These are phyloP conservation scores for Eremothecium cymbalariae DNA, from an alignment of 1,139 yeast genomes.

Conservation along the genomic window DNA sequence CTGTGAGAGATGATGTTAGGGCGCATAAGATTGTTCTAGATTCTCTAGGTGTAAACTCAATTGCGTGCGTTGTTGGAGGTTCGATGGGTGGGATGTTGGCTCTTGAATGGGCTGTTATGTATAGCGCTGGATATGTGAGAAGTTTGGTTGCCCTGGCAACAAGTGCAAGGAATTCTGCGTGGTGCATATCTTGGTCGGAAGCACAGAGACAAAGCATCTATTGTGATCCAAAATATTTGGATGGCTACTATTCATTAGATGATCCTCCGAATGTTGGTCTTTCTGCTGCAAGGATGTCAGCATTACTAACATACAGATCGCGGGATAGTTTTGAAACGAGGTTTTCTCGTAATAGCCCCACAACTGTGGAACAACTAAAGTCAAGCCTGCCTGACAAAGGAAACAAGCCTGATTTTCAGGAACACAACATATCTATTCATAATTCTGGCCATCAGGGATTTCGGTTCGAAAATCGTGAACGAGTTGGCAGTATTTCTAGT, in stretches of 20 bases:
- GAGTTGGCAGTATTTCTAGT: constrained; percentile 13
- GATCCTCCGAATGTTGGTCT: constrained; percentile 80
- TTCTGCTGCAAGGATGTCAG: constrained; percentile 97
- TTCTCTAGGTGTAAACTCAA: constrained; percentile 56
- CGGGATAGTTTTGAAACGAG: constrained; percentile 85
- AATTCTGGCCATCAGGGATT: constrained; percentile 50
- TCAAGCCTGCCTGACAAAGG: constrained; percentile 16
- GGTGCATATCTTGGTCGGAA: constrained; percentile 99
- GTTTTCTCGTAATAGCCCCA: constrained; percentile 73
- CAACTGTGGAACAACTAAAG: constrained; percentile 22
- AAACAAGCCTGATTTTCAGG: constrained; percentile 34
- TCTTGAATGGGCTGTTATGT: constrained; percentile 70
- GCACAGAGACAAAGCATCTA: constrained; percentile 95
- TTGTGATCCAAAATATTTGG: constrained; percentile 84
- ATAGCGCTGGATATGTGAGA: constrained; percentile 61
- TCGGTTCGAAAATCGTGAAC: constrained; percentile 8
- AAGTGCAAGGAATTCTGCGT: constrained; percentile 88
- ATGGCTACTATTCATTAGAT: constrained; percentile 72
- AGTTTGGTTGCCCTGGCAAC: constrained; percentile 82
- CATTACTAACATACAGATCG: constrained; percentile 83
- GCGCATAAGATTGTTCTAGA: constrained; percentile 74
- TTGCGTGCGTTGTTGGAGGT: constrained; percentile 89
- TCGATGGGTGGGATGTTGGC: constrained; percentile 99
- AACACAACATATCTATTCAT: constrained; percentile 53
- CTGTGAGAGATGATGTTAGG: constrained; percentile 81